Evolutionary conservation across 1,284 basidiomycete genomes (phyloP).

Genomic region (Inonotus obliquus): DNA sequence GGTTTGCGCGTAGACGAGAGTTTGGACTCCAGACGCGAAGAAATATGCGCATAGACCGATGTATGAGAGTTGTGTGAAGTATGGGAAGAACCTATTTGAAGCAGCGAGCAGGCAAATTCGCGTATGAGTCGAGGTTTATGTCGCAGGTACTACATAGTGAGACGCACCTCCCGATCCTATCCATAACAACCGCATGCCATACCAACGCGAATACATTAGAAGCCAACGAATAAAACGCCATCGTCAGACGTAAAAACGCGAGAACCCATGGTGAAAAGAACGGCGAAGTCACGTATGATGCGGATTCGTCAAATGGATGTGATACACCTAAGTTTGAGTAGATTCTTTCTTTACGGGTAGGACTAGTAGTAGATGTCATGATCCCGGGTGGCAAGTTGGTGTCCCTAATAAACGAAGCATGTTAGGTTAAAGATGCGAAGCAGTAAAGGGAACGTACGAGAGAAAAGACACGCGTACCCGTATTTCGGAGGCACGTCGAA

Average conservation of each 20-base stretch:
- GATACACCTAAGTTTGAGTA: slow-evolving; percentile 24
- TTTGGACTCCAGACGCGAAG: slow-evolving; percentile 54
- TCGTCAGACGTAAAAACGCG: slow-evolving; percentile 40
- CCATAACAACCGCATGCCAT: slow-evolving; percentile 31
- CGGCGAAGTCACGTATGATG: slow-evolving; percentile 56
- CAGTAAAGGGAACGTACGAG: no score
- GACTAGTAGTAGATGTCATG: no score
- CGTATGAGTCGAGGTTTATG: neutral
- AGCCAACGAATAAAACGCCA: slow-evolving; percentile 51
- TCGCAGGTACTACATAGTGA: neutral
- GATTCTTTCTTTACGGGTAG: no score
- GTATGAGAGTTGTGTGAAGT: slow-evolving; percentile 60
- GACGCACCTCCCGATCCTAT: slow-evolving; percentile 24
- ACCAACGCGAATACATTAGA: slow-evolving; percentile 42
- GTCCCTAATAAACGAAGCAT: no score
- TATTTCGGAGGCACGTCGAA: no score
- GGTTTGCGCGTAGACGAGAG: slow-evolving; percentile 38
- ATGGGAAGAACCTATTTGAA: slow-evolving; percentile 53
- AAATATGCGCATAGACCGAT: slow-evolving; percentile 60
- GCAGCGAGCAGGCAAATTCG: neutral
- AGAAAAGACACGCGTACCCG: no score
- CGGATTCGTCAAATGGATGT: slow-evolving; percentile 46
- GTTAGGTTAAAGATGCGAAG: no score
- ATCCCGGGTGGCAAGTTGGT: no score
- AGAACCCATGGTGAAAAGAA: slow-evolving; percentile 43